phyloP scores from a whole-genome alignment of 1,139 yeast species.

The Kodamaea sp. region DNA sequence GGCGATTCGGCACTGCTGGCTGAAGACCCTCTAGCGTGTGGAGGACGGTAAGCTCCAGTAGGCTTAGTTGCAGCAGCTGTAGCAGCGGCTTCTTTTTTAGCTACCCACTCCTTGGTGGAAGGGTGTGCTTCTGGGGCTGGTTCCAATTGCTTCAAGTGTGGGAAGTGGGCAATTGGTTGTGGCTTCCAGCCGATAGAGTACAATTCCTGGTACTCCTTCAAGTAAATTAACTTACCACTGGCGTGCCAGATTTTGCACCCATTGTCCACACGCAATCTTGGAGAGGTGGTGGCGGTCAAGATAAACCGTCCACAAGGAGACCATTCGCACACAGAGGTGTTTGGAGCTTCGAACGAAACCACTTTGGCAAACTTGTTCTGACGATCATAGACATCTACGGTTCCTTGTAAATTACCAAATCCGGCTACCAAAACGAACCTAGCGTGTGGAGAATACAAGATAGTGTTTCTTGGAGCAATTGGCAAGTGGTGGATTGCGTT shows the following conservation, averaged over 20 bases:
- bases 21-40: conserved; percentile 73
- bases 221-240: conserved; percentile 76
- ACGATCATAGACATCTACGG: conserved; percentile 93
- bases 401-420: conserved; percentile 96
- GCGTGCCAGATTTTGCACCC: conserved; percentile 94
- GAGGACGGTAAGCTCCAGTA: conserved; percentile 92
- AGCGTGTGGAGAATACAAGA: conserved; percentile 92
- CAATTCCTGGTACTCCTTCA: conserved; percentile 79
- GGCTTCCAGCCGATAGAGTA: conserved; percentile 86
- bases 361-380: conserved; percentile 81
- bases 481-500: conserved; percentile 83
- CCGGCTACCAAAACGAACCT: conserved; percentile 92
- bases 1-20: conserved; percentile 34
- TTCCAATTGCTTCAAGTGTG: conserved; percentile 55
- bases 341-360: conserved; percentile 84
- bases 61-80: conserved; percentile 52
- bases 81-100: conserved; percentile 40
- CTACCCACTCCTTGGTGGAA: conserved; percentile 60
- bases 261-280: conserved; percentile 95
- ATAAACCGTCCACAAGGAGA: conserved; percentile 96
- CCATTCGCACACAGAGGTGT: conserved; percentile 96
- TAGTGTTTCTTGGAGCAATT: conserved; percentile 85
- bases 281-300: conserved; percentile 95
- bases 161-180: conserved; percentile 60
- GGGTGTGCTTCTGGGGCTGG: conserved; percentile 68